These are phyloP conservation scores for Phytophthora megakarya DNA, from an alignment of 352 stramenopile genomes.

Conservation along the genomic window DNA sequence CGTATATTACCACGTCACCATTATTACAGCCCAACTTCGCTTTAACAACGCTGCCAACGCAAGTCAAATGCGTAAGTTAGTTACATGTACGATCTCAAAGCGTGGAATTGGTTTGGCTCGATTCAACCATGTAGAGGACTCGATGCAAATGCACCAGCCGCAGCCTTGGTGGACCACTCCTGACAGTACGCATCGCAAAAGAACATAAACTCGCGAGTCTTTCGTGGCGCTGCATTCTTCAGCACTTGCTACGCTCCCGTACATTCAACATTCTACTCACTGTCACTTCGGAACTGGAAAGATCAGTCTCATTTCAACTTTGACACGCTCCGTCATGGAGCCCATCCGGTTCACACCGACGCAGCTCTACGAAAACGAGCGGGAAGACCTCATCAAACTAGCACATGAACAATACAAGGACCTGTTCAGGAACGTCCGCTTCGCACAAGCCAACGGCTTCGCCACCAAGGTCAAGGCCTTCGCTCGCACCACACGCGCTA, in stretches of 20 bases:
- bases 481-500: constrained; percentile 56
- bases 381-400: constrained; percentile 40
- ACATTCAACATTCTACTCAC: constrained; percentile 4
- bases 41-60: not conserved
- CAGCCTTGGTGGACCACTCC: constrained; percentile 13
- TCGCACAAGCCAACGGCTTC: constrained; percentile 45
- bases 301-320: not conserved
- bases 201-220: constrained; percentile 29
- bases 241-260: constrained; percentile 4
- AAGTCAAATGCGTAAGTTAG: not conserved
- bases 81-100: too few species aligned
- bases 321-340: constrained; percentile 12
- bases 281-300: constrained; percentile 21
- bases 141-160: not conserved
- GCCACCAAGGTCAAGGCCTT: constrained; percentile 57
- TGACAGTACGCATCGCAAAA: constrained; percentile 10
- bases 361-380: constrained; percentile 42
- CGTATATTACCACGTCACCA: constrained; percentile 5
- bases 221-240: constrained; percentile 14
- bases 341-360: constrained; percentile 44
- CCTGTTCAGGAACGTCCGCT: constrained; percentile 53
- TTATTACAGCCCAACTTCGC: not conserved
- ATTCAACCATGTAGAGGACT: constrained; percentile 19
- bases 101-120: not conserved
- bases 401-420: constrained; percentile 40